Percentiles rank a stretch among this genome's conserved stretches.
phyloP scores from a whole-genome alignment of 306 rosid species.

The Casuarina equisetifolia region DNA sequence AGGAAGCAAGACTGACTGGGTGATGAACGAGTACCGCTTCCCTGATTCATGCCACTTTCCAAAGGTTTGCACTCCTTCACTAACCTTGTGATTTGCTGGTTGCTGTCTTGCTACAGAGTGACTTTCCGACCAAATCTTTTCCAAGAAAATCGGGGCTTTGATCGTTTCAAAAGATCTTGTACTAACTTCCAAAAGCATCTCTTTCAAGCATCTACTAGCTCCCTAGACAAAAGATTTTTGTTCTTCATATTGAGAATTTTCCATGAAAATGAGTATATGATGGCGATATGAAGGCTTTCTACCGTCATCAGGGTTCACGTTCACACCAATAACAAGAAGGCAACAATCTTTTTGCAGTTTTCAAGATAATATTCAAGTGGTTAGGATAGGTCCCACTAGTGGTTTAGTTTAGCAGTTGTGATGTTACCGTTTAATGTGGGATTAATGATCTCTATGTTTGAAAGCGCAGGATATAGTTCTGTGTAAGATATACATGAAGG shows the following conservation, averaged over 20 bases:
- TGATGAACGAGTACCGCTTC: conserved; percentile 94
- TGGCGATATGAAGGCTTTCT: background rate
- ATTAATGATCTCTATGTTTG: background rate
- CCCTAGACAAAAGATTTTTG: background rate
- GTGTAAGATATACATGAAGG: conserved; percentile 92
- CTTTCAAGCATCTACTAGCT: background rate
- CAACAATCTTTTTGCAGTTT: background rate
- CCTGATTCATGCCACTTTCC: conserved; percentile 61
- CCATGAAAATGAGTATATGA: conserved; percentile 1
- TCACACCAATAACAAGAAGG: background rate
- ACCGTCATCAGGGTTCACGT: background rate
- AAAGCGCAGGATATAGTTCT: conserved; percentile 71
- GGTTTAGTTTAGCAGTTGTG: background rate
- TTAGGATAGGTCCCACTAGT: too few species aligned
- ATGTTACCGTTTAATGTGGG: background rate
- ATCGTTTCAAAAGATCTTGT: background rate
- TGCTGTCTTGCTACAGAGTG: too few species aligned
- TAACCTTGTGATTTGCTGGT: too few species aligned
- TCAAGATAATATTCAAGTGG: too few species aligned
- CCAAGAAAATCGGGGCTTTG: background rate
- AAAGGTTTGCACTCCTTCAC: conserved; percentile 47
- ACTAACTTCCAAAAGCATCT: background rate
- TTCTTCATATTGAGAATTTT: background rate
- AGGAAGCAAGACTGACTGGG: conserved; percentile 93
- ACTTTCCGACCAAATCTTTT: background rate